Evolutionary conservation across 345 rosid species (phyloP).

Genomic region (Fremontodendron californicum): DNA sequence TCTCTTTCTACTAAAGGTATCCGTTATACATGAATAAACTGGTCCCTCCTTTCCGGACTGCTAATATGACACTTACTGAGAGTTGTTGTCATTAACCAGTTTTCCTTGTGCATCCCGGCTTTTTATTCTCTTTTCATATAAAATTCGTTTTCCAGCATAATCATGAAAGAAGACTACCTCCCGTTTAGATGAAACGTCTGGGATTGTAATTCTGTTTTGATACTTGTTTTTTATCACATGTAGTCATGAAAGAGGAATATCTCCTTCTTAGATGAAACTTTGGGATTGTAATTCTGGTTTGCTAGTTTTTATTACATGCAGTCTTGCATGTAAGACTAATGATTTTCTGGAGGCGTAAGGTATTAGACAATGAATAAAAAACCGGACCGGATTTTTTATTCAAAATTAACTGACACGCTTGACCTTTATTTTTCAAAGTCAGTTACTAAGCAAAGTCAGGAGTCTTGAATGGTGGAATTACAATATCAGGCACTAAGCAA

Average conservation of each 20-base stretch:
- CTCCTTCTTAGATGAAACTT: not conserved
- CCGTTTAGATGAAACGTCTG: not conserved
- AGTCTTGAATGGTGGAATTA: no score
- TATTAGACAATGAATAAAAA: no score
- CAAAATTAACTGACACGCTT: no score
- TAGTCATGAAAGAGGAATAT: not conserved
- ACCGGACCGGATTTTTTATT: no score
- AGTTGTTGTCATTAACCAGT: slow-evolving; percentile 1
- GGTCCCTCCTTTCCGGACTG: not conserved
- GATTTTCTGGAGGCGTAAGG: no score
- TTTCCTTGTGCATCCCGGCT: not conserved
- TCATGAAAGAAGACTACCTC: not conserved
- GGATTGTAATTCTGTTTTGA: not conserved
- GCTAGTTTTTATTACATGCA: not conserved
- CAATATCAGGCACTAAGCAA: no score
- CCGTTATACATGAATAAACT: not conserved
- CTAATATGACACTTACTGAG: not conserved
- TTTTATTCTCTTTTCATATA: not conserved
- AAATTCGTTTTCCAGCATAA: not conserved
- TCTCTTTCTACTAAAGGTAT: slow-evolving; percentile 66
- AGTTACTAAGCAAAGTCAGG: no score
- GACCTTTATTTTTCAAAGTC: no score
- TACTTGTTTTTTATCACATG: not conserved
- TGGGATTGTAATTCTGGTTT: not conserved
- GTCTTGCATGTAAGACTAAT: no score